Percentiles rank a stretch among this genome's conserved stretches.
Conservation (phyloP, 2,329 filamentous ascomycete genomes). For the Fusarium vanettenii region DNA sequence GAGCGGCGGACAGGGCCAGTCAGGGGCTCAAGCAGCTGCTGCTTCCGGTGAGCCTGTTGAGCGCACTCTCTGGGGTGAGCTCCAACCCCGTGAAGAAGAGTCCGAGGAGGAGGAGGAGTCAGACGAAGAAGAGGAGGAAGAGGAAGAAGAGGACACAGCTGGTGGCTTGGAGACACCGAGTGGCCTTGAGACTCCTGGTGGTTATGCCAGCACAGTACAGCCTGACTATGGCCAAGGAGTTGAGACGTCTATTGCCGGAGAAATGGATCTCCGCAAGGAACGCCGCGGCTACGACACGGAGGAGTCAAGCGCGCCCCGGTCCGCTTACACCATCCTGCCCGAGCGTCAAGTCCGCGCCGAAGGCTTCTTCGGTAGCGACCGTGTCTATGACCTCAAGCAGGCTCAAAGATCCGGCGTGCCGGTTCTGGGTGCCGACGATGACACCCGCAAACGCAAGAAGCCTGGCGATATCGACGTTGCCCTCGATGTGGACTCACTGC, state of each 20-base stretch:
- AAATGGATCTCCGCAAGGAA: conserved; percentile 89
- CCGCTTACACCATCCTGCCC: conserved; percentile 89
- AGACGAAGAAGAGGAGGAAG: conserved; percentile 76
- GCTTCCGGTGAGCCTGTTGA: conserved; percentile 81
- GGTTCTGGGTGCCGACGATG: conserved; percentile 83
- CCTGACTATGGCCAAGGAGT: conserved; percentile 79
- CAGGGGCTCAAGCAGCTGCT: conserved; percentile 49
- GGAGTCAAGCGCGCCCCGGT: conserved; percentile 77
- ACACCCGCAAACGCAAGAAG: conserved; percentile 89
- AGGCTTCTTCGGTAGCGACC: conserved; percentile 96
- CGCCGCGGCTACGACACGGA: conserved; percentile 89
- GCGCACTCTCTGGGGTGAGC: conserved; percentile 89
- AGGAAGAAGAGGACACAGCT: conserved; percentile 69
- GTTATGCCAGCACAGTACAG: conserved; percentile 82
- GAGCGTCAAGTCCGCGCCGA: conserved; percentile 87
- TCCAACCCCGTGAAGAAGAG: conserved; percentile 83
- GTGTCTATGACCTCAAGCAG: conserved; percentile 85
- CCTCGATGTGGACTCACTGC: conserved; percentile 85
- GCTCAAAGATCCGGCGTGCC: conserved; percentile 66
- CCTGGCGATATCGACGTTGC: conserved; percentile 94
- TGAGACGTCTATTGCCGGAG: conserved; percentile 81
- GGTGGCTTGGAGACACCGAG: conserved; percentile 79
- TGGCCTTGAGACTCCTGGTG: conserved; percentile 83
- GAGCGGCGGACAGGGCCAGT: conserved; percentile 52
- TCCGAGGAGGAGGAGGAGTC: conserved; percentile 80